Base-by-base conservation (phyloP, 305 asterid genomes). In the Fraxinus xanthoxyloides region DNA sequence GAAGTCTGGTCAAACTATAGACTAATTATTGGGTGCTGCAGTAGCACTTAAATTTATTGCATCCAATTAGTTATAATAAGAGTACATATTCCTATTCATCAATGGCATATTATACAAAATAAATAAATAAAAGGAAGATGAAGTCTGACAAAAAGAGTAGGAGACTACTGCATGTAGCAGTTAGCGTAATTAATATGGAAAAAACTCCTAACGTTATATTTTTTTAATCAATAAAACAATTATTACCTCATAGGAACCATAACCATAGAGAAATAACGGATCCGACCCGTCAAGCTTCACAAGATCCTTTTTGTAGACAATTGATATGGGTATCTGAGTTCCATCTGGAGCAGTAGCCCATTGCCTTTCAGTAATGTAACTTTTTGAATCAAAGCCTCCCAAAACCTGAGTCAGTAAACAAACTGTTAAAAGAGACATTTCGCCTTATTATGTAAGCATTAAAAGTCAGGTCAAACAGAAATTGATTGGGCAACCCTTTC, bases 191-290 rank as follows among this genome's bases (percentile, higher is more conserved):
- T 70, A 17, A 70, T 70, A 72, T 69, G 76, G 76, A 32, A 70
- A 72, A 17, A 72, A 1, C 46, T 56, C 77, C 79, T 59, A 26
- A 32, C 75, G 79, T 81, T 69, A 36, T 56, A 56, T n/a, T 56
- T 51, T 67, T 32, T 69, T 46, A 1, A 31, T 21, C 24, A 56
- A 63, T 69, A 23, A 61, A 72, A 61, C 65, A 34, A 83, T 79
- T 59, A 82, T 84, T 91, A 94, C 99, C 99, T 94, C 98, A 81
- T 96, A 96, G 79, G 99, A 92, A 84, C 99, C 99, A 88, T 96
- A 96, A 72, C 99, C 99, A 82, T 92, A 96, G 69, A 94, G 98
- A 84, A 93, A 92, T 46, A 96, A 87, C 4, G 99, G 97, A 85
- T 92, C 97, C 3, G 95, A 92, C 85, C 98, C 94, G 76, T 94